These are phyloP conservation scores for Simmondsia chinensis DNA, from an alignment of 148 eudicot genomes.

Conservation along the genomic window DNA sequence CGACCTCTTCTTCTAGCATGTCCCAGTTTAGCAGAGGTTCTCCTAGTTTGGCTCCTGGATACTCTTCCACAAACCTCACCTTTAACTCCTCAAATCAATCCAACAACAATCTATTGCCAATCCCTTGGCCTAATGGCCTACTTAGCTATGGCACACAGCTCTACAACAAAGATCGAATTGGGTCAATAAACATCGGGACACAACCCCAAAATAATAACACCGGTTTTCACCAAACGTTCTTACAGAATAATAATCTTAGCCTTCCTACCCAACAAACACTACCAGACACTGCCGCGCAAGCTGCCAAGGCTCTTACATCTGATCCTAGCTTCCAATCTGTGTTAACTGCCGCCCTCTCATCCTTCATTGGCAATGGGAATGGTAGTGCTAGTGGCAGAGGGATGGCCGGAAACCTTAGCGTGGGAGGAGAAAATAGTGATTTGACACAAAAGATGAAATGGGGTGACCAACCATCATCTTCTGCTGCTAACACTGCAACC, in stretches of 20 bases:
- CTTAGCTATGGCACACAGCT: conserved; percentile 23
- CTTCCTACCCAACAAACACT: conserved; percentile 16
- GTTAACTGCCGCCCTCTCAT: conserved; percentile 52
- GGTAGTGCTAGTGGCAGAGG: conserved; percentile 5
- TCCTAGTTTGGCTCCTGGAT: conserved; percentile 24
- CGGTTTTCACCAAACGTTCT: conserved; percentile 24
- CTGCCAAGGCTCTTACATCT: conserved; percentile 79
- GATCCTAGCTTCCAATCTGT: conserved; percentile 79
- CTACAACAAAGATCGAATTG: conserved; percentile 19
- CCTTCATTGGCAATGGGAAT: conserved; percentile 33
- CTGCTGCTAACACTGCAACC: not conserved
- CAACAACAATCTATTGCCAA: conserved; percentile 20
- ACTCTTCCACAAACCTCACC: conserved; percentile 48
- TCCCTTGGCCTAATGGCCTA: conserved; percentile 37
- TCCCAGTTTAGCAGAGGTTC: conserved; percentile 23
- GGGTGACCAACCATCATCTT: conserved; percentile 28
- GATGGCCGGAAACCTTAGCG: not conserved
- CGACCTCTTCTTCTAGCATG: conserved; percentile 30
- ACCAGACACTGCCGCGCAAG: conserved; percentile 56
- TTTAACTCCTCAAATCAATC: conserved; percentile 44
- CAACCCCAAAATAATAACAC: conserved; percentile 17
- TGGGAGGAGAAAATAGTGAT: conserved; percentile 4
- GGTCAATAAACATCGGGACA: conserved; percentile 27
- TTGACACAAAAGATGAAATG: conserved; percentile 16
- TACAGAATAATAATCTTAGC: conserved; percentile 24